Percentiles rank a stretch among this genome's conserved stretches.
Evolutionary conservation across 2,329 filamentous ascomycete genomes (phyloP).

Genomic region (Elsinoe batatas): DNA sequence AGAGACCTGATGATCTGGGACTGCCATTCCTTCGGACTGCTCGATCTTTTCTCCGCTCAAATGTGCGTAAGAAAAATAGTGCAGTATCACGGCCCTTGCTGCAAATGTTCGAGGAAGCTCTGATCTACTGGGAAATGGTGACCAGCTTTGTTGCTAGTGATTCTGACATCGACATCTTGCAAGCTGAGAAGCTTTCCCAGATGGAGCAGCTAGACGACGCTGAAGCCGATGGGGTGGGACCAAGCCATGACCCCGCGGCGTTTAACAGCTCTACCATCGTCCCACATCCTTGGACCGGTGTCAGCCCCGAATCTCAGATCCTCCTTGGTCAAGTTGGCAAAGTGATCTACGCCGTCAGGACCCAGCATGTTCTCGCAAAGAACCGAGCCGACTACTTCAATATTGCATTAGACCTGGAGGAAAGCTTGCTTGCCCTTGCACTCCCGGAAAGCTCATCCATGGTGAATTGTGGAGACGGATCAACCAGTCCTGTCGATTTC

Average conservation of each 20-base stretch:
- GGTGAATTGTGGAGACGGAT: constrained; percentile 42
- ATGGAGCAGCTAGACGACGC: background rate
- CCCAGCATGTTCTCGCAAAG: background rate
- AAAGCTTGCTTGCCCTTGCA: constrained; percentile 39
- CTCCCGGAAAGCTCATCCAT: constrained; percentile 40
- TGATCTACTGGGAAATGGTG: constrained; percentile 51
- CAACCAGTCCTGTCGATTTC: constrained; percentile 45
- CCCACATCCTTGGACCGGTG: constrained; percentile 42
- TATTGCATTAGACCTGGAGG: constrained; percentile 36
- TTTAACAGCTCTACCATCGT: constrained; percentile 14
- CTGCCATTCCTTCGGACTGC: constrained; percentile 43
- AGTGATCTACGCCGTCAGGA: constrained; percentile 19
- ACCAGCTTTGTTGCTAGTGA: constrained; percentile 43
- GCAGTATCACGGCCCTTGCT: constrained; percentile 26
- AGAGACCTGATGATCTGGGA: constrained; percentile 46
- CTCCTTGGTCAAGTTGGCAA: constrained; percentile 39
- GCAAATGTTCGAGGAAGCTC: constrained; percentile 48
- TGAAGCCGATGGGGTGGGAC: background rate
- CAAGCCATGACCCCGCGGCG: constrained; percentile 20
- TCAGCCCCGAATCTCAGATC: constrained; percentile 35
- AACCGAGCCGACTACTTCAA: constrained; percentile 14
- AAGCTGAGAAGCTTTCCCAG: constrained; percentile 4
- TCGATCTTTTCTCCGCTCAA: constrained; percentile 34
- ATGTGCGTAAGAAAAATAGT: constrained; percentile 29
- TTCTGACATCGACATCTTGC: constrained; percentile 14